A percentile compares a stretch with the other conserved stretches of the same genome.
phyloP scores from a whole-genome alignment of 495 filamentous ascomycete species.

The Astrocystis sublimbata region DNA sequence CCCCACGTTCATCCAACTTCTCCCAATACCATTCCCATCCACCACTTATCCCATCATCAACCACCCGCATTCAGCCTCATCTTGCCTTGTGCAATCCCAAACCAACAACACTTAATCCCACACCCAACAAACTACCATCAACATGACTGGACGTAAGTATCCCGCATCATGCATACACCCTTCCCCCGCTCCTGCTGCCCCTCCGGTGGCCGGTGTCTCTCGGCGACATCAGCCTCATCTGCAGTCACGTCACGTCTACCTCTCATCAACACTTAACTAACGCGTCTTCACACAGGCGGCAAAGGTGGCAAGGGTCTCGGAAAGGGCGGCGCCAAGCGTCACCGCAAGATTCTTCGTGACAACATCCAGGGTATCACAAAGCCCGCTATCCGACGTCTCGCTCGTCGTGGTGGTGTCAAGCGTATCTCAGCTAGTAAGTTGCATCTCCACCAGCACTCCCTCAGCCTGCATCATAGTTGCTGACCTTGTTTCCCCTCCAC shows the following conservation, averaged over 20 bases:
- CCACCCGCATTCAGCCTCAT: constrained; percentile 46
- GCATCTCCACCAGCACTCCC: not conserved
- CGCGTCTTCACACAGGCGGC: constrained; percentile 60
- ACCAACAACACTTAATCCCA: constrained; percentile 25
- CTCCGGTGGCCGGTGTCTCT: not conserved
- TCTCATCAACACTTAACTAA: constrained; percentile 28
- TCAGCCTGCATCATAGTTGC: constrained; percentile 12
- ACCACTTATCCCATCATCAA: constrained; percentile 29
- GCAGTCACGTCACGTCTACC: constrained; percentile 27
- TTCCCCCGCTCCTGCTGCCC: not conserved
- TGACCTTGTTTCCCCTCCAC: constrained; percentile 35
- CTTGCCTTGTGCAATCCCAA: constrained; percentile 37
- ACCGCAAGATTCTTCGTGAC: constrained; percentile 99
- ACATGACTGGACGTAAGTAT: constrained; percentile 96
- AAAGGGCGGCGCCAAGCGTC: constrained; percentile 84
- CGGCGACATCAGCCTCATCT: not conserved
- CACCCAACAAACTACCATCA: constrained; percentile 42
- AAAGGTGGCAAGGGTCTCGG: constrained; percentile 98
- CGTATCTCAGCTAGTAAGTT: constrained; percentile 95
- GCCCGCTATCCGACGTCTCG: constrained; percentile 99
- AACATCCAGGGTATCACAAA: constrained; percentile 99
- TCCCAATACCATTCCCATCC: constrained; percentile 25
- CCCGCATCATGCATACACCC: constrained; percentile 4
- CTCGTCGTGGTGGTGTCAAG: constrained; percentile 99
- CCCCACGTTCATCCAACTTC: constrained; percentile 48